Evolutionary conservation across 163 green algal genomes (phyloP).

Genomic region (Volvox carteri): DNA sequence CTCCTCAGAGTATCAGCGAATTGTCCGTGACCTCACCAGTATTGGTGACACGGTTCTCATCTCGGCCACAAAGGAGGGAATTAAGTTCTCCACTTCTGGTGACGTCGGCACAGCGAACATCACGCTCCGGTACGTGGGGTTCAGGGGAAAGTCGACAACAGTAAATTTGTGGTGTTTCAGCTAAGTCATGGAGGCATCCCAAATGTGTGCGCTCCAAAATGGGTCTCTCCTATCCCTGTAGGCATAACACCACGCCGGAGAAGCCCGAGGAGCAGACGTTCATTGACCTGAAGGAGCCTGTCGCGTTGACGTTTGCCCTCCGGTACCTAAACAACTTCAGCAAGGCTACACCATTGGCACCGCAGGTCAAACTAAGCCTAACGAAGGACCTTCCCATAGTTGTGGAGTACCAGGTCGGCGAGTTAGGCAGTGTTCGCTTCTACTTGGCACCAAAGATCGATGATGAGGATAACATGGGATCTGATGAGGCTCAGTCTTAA

Average conservation of each 20-base stretch:
- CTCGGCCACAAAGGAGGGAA: conserved; percentile 95
- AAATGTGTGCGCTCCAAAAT: not conserved
- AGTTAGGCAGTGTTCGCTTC: conserved; percentile 91
- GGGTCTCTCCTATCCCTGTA: not conserved
- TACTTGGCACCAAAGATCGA: conserved; percentile 99
- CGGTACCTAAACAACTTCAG: conserved; percentile 97
- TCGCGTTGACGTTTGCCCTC: conserved; percentile 95
- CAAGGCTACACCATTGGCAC: conserved; percentile 80
- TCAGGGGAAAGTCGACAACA: not conserved
- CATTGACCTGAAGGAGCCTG: conserved; percentile 94
- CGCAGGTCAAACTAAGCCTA: conserved; percentile 80
- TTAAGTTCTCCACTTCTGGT: conserved; percentile 96
- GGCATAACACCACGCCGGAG: conserved; percentile 74
- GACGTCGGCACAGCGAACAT: conserved; percentile 98
- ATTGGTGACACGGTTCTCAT: conserved; percentile 93
- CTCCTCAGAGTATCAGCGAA: conserved; percentile 89
- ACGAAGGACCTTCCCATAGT: conserved; percentile 94
- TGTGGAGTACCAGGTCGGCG: conserved; percentile 94
- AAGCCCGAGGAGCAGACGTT: conserved; percentile 82
- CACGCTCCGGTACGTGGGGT: conserved; percentile 75
- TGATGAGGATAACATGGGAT: conserved; percentile 82
- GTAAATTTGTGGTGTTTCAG: not conserved
- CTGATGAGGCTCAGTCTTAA: conserved; percentile 54
- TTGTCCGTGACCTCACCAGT: conserved; percentile 86
- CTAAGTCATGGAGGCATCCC: not conserved